These are phyloP conservation scores for Phyllosticta paracitricarpa DNA, from an alignment of 2,329 filamentous ascomycete genomes.

Conservation along the genomic window DNA sequence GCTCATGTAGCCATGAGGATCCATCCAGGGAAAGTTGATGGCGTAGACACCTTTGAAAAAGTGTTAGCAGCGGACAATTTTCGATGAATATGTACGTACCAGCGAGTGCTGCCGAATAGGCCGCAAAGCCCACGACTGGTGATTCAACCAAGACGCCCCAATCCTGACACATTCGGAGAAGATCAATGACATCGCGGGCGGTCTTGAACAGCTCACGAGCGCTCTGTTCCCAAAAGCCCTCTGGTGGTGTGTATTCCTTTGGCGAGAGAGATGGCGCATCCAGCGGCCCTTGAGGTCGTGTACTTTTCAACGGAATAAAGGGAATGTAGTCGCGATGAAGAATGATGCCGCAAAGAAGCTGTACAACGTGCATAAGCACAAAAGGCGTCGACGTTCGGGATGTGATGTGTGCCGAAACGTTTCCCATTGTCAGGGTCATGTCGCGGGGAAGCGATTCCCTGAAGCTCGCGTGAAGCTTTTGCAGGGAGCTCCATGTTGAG, in stretches of 20 bases:
- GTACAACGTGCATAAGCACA: constrained; percentile 56
- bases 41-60: constrained; percentile 47
- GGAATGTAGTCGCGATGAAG: constrained; percentile 60
- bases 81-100: constrained; percentile 22
- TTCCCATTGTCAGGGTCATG: constrained; percentile 49
- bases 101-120: constrained; percentile 57
- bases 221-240: constrained; percentile 52
- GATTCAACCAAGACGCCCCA: constrained; percentile 56
- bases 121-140: constrained; percentile 55
- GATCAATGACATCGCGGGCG: constrained; percentile 52
- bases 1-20: constrained; percentile 46
- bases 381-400: constrained; percentile 54
- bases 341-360: constrained; percentile 56
- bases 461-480: constrained; percentile 43
- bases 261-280: constrained; percentile 48
- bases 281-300: constrained; percentile 46
- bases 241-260: constrained; percentile 36
- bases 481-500: constrained; percentile 46
- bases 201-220: constrained; percentile 54
- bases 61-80: not conserved
- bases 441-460: constrained; percentile 45
- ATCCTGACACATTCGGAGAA: constrained; percentile 52
- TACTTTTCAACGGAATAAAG: constrained; percentile 48
- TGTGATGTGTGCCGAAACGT: constrained; percentile 57
- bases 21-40: constrained; percentile 59